Percentiles rank a stretch among this genome's conserved stretches.
phyloP scores from a whole-genome alignment of 2,329 filamentous ascomycete species.

The Alternaria ventricosa region DNA sequence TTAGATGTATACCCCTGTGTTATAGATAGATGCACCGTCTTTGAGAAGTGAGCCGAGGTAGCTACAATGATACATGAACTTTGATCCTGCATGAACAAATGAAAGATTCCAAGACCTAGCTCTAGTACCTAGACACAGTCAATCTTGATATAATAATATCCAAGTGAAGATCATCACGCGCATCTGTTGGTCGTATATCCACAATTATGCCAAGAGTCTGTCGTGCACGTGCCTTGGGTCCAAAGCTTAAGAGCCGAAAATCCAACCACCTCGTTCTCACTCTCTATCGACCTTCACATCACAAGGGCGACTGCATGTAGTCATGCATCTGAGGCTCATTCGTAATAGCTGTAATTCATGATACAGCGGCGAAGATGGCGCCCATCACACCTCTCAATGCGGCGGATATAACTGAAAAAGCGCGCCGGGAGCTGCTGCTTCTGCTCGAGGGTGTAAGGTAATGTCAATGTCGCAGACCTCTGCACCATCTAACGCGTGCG shows the following conservation, averaged over 20 bases:
- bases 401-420: constrained; percentile 78
- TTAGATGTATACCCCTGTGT: constrained; percentile 23
- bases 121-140: not conserved
- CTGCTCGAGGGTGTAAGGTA: constrained; percentile 93
- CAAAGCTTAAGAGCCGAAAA: constrained; percentile 14
- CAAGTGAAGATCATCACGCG: not conserved
- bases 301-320: constrained; percentile 13
- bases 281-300: constrained; percentile 10
- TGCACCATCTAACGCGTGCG: constrained; percentile 40
- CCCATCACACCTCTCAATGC: constrained; percentile 74
- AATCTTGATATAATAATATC: no score
- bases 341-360: constrained; percentile 14
- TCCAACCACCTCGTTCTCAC: not conserved
- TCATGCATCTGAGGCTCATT: constrained; percentile 8
- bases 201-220: constrained; percentile 15
- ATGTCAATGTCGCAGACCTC: constrained; percentile 37
- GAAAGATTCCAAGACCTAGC: not conserved
- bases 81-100: not conserved
- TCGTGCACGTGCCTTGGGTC: constrained; percentile 22
- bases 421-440: constrained; percentile 85
- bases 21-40: constrained; percentile 14
- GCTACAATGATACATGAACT: not conserved
- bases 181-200: not conserved
- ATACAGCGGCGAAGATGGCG: constrained; percentile 60
- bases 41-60: not conserved